Conservation (phyloP, 129 eudicot genomes). For the sunflower (Helianthus annuus) region DNA sequence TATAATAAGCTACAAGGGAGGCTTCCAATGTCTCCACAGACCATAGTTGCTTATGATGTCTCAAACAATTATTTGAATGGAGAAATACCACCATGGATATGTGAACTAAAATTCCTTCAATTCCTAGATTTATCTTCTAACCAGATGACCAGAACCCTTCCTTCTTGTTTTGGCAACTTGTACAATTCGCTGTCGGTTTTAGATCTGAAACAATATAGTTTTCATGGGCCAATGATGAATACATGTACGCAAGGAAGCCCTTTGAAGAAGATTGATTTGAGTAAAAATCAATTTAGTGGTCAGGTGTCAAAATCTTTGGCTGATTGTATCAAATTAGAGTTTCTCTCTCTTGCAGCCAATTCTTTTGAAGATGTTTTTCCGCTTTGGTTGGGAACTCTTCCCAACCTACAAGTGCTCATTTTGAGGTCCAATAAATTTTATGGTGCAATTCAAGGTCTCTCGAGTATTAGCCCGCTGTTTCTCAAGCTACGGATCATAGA, state of each 20-base stretch:
- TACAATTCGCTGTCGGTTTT: slow-evolving; percentile 1
- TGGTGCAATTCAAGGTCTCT: slow-evolving; percentile 13
- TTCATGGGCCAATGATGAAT: slow-evolving; percentile 10
- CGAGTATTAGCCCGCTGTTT: not conserved
- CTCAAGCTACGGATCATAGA: slow-evolving; percentile 32
- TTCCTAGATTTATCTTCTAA: slow-evolving; percentile 20
- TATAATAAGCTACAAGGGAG: slow-evolving; percentile 5
- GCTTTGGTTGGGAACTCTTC: slow-evolving; percentile 1
- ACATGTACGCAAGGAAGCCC: not conserved
- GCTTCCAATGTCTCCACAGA: slow-evolving; percentile 4
- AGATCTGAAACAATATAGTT: not conserved
- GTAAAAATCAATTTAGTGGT: slow-evolving; percentile 11
- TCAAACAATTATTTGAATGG: not conserved
- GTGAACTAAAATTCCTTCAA: not conserved
- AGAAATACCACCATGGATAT: slow-evolving; percentile 8
- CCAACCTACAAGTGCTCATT: slow-evolving; percentile 10
- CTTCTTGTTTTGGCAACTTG: slow-evolving; percentile 21
- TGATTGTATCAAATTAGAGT: slow-evolving; percentile 13
- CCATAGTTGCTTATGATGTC: not conserved
- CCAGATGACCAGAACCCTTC: slow-evolving; percentile 20
- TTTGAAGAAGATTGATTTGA: not conserved
- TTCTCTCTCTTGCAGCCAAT: slow-evolving; percentile 12
- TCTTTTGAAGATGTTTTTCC: slow-evolving; percentile 16
- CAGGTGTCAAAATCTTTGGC: not conserved
- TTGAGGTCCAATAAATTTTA: slow-evolving; percentile 17